Conservation (phyloP, 73 alveolate species). For the Paramecium caudatum region DNA sequence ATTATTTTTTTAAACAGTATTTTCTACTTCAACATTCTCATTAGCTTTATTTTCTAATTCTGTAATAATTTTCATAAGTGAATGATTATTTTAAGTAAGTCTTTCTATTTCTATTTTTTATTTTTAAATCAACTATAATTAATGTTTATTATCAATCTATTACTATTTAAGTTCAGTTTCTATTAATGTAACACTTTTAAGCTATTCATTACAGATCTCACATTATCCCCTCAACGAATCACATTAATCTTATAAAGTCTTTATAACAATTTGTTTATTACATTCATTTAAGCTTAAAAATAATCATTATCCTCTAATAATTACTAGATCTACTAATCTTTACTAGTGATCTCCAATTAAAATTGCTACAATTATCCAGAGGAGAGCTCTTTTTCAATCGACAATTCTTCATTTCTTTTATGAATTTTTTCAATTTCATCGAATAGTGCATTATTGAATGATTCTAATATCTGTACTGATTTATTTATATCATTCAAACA, state of each 20-base stretch:
- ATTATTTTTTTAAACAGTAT: not conserved
- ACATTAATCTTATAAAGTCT: not conserved
- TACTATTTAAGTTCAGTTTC: constrained; percentile 1
- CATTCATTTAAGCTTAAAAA: constrained; percentile 21
- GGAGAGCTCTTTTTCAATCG: constrained; percentile 38
- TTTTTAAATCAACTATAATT: not conserved
- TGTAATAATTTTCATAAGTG: constrained; percentile 21
- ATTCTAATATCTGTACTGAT: not conserved
- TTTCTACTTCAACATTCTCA: not conserved
- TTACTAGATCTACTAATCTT: not conserved
- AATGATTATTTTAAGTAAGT: not conserved
- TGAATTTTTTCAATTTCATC: not conserved
- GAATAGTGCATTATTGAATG: not conserved
- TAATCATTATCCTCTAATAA: constrained; percentile 17
- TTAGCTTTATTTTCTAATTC: not conserved
- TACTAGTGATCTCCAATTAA: not conserved
- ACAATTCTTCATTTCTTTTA: not conserved
- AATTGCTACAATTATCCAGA: not conserved
- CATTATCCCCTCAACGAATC: not conserved
- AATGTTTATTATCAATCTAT: not conserved
- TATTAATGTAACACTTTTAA: not conserved
- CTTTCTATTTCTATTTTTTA: constrained; percentile 17
- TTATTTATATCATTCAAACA: not conserved
- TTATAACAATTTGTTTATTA: not conserved
- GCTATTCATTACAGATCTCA: not conserved